Evolutionary conservation across 352 stramenopile genomes (phyloP), one percentile per base, ranked within the genome.

Genomic region (Aphanomyces astaci): DNA sequence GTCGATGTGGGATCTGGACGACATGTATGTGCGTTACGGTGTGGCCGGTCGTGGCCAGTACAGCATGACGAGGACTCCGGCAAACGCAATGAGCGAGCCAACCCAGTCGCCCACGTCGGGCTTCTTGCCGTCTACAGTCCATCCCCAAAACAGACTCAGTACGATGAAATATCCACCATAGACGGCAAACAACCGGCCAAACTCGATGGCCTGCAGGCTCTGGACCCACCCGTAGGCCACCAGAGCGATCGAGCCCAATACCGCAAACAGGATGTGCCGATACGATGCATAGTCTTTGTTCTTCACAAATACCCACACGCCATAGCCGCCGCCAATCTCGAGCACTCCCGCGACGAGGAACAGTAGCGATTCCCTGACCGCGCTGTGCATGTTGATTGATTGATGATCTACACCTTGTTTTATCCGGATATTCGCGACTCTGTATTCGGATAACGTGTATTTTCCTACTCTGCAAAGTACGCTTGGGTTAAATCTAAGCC

Each of bases 141-240:
- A 90, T 22, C 75, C 84, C 49, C 81, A 78, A 2, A 88, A 48
- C 63, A 89, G 87, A 43, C 75, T 82, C 11, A 90, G 60, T 3
- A 85, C 59, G 62, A 92, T 89, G 64, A 92, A 92, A 62, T 87
- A 88, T 43, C 84, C 82, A 17, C 84, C 84, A 72, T 92, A 90
- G 1, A 76, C 81, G 9, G 84, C 84, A 74, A 90, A 92, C 7
- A 92, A 82, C 51, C 82, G 55, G 27, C 73, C 81, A 73, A 89
- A 92, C 4, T 71, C 63, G 31, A 69, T 78, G 70, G 79, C 72
- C 22, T 70, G 71, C 45, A 77, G 82, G 0, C 79, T 83, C 70
- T 90, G 84, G 30, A 32, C 28, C 64, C 64, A 71, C 19, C 64
- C 64, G 31, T 71, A 71, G 0, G 32, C 53, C 3, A 71, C 55